Evolutionary conservation across 1,284 basidiomycete genomes (phyloP).

Genomic region (Psilocybe mexicana): DNA sequence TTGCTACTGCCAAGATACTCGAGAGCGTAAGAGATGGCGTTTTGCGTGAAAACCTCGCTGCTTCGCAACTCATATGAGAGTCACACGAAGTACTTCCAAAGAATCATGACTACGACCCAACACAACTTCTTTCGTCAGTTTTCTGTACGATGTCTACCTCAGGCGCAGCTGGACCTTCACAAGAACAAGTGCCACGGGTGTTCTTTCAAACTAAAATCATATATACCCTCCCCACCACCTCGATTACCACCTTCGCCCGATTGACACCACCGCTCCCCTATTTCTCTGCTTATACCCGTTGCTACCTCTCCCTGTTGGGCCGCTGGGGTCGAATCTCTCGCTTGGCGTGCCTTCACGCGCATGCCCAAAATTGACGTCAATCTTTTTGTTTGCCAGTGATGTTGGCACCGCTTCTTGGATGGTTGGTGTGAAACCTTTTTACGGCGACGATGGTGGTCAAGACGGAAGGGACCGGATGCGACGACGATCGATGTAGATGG

Average conservation of each 20-base stretch:
- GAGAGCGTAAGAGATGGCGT: slow-evolving; percentile 49
- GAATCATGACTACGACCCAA: not conserved
- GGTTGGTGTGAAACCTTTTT: not conserved
- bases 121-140: no score
- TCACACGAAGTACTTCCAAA: not conserved
- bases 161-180: no score
- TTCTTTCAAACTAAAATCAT: no score
- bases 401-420: not conserved
- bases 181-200: no score
- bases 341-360: not conserved
- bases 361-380: not conserved
- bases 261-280: no score
- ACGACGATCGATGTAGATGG: not conserved
- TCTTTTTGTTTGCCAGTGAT: not conserved
- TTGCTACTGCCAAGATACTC: slow-evolving; percentile 45
- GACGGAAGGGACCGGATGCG: not conserved
- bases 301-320: not conserved
- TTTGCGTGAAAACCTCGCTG: slow-evolving; percentile 43
- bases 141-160: no score
- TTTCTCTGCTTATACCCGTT: no score
- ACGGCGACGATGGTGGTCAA: not conserved
- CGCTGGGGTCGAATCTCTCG: not conserved
- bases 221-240: no score
- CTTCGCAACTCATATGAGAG: slow-evolving; percentile 44
- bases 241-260: no score